Evolutionary conservation across 805 yeast genomes (phyloP), one percentile per base, ranked within the genome.

Genomic region (Komagataella pastoris): DNA sequence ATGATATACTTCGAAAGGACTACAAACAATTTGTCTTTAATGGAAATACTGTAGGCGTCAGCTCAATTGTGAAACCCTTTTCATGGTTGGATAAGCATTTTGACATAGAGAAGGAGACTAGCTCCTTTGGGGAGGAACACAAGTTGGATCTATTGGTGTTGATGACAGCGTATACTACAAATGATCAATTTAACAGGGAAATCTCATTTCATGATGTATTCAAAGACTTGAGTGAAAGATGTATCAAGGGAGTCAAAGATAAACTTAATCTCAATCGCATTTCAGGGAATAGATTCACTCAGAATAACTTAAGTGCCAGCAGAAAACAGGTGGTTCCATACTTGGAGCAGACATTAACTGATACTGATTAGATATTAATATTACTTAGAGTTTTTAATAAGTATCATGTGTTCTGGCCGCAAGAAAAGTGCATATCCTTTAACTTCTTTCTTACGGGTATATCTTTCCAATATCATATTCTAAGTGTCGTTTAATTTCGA

Each of bases 291-390:
- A 46, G 30, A 6, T 44, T 53, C 7, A 24, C n/a, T 6, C 73
- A 72, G 55, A 55, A 51, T 4, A 80, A 84, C 54, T 59, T 74
- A 12, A 63, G 67, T 6, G 90, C 91, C 1, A 85, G 93, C 43
- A 75, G 97, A 59, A 90, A 90, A 62, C 95, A 86, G 62, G 87
- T 89, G 10, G 96, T 87, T 3, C 97, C 97, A 1, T 61, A 71
- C 12, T 51, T 76, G 40, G 57, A 59, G 36, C 46, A 52, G 47
- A 19, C 50, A 17, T 24, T 53, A 30, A 30, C 40, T 30, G 10
- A 30, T 30, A 30, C 12, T 19, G 46, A 30, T 30, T 30, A 30
- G 40, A 30, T 30, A 10, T 10, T 30, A 30, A 30, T 30, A 30
- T 30, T 30, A 30, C 40, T 30, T 7, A 30, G 40, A 30, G 14